phyloP scores from a whole-genome alignment of 2,329 filamentous ascomycete genomes.

The Volutella citrinella region DNA sequence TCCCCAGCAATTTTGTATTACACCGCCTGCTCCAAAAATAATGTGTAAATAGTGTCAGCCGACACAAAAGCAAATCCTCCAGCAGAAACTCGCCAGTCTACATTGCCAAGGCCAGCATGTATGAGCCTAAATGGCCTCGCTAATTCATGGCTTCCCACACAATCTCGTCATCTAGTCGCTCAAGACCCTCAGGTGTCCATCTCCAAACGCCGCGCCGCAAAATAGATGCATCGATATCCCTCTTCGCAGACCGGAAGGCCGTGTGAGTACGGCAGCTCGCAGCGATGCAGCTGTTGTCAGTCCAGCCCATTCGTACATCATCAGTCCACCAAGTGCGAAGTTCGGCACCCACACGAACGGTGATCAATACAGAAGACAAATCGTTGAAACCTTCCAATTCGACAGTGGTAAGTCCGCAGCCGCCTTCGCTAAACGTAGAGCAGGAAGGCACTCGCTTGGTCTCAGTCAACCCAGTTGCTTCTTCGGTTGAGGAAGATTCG shows the following conservation, averaged over 20 bases:
- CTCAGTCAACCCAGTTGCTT: conserved; percentile 39
- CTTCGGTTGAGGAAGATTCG: conserved; percentile 27
- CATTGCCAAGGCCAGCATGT: conserved; percentile 10
- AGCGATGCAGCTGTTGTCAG: conserved; percentile 38
- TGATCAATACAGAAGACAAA: conserved; percentile 38
- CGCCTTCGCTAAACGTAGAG: conserved; percentile 29
- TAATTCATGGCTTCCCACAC: conserved; percentile 29
- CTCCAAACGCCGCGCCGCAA: conserved; percentile 32
- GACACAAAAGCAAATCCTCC: conserved; percentile 25
- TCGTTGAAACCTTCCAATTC: conserved; percentile 36
- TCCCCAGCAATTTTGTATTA: conserved; percentile 29
- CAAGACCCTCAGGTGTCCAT: conserved; percentile 31
- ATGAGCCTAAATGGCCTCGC: conserved; percentile 10
- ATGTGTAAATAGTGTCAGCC: conserved; percentile 28
- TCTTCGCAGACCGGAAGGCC: conserved; percentile 26
- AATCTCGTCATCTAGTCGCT: conserved; percentile 30
- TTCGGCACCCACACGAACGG: conserved; percentile 34
- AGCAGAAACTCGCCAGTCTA: conserved; percentile 26
- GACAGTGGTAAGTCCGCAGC: conserved; percentile 34
- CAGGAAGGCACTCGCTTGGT: conserved; percentile 38
- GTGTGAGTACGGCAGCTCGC: conserved; percentile 31
- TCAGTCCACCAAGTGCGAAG: conserved; percentile 41
- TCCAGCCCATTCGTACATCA: conserved; percentile 39
- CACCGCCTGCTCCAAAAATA: conserved; percentile 34
- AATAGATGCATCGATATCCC: conserved; percentile 29